These are phyloP conservation scores for Blastobotrys elegans DNA, from an alignment of 1,139 yeast genomes.

Conservation along the genomic window DNA sequence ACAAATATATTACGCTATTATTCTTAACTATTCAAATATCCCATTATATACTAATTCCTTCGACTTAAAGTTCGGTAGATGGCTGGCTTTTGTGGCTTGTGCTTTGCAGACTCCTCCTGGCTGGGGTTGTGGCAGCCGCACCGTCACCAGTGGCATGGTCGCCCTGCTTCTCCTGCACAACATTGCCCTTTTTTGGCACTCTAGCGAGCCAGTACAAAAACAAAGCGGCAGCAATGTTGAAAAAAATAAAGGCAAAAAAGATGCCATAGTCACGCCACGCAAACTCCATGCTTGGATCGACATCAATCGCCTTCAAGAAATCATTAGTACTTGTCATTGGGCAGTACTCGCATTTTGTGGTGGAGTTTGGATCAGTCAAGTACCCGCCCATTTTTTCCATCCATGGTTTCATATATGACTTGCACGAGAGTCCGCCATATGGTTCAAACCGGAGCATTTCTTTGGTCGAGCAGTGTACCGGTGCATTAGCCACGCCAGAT, in stretches of 20 bases:
- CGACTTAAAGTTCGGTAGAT: too few species aligned
- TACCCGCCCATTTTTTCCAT: constrained; percentile 46
- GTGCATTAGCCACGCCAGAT: constrained; percentile 49
- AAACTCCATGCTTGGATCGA: constrained; percentile 35
- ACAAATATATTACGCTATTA: too few species aligned
- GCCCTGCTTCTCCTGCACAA: constrained; percentile 24
- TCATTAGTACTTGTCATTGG: constrained; percentile 49
- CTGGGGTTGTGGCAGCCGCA: neutral
- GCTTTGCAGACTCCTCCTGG: neutral
- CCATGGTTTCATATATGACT: constrained; percentile 43
- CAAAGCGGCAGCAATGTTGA: constrained; percentile 50
- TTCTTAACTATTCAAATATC: too few species aligned
- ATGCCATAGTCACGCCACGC: constrained; percentile 62
- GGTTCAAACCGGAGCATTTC: constrained; percentile 55
- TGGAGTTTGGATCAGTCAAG: constrained; percentile 46
- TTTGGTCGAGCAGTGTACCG: constrained; percentile 46
- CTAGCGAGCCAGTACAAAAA: constrained; percentile 70
- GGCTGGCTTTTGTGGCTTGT: too few species aligned
- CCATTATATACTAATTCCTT: too few species aligned
- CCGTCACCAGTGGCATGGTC: neutral
- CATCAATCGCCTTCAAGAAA: constrained; percentile 43
- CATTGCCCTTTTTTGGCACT: constrained; percentile 49
- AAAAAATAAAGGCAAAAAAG: constrained; percentile 44
- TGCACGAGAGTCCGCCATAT: constrained; percentile 57
- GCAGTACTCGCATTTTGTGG: constrained; percentile 57